These are phyloP conservation scores for Cyclostephanos invisitatus DNA, from an alignment of 108 stramenopile genomes.

Conservation along the genomic window DNA sequence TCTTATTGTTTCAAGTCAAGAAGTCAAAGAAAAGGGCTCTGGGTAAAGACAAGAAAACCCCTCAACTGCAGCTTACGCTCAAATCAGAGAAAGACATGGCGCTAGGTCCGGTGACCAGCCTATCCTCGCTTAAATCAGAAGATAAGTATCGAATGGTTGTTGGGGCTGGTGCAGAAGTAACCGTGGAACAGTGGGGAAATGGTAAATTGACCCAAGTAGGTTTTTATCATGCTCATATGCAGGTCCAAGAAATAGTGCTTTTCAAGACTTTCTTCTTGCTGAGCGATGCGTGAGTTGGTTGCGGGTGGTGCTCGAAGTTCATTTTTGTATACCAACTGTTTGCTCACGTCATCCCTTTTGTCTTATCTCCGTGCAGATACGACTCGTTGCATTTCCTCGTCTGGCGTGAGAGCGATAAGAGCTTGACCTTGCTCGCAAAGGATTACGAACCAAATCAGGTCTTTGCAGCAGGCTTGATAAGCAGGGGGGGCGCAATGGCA, in stretches of 20 bases:
- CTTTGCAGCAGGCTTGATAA: conserved; percentile 80
- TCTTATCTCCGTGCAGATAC: conserved; percentile 47
- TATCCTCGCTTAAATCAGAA: conserved; percentile 76
- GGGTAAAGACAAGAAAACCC: conserved; percentile 23
- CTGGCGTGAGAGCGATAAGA: conserved; percentile 89
- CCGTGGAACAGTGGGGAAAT: conserved; percentile 87
- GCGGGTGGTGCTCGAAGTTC: background rate
- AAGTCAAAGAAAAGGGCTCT: conserved; percentile 22
- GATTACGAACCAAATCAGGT: conserved; percentile 86
- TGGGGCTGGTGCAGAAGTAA: conserved; percentile 85
- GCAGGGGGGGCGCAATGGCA: conserved; percentile 72
- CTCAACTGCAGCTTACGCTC: conserved; percentile 55
- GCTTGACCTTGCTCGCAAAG: conserved; percentile 83
- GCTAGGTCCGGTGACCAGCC: conserved; percentile 77
- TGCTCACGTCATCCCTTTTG: background rate
- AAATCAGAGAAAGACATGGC: conserved; percentile 82
- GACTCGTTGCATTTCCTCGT: conserved; percentile 88
- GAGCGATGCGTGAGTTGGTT: conserved; percentile 58
- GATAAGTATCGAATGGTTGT: conserved; percentile 71
- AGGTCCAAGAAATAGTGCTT: conserved; percentile 71
- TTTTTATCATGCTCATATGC: conserved; percentile 89
- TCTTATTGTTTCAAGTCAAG: conserved; percentile 67
- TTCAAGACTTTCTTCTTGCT: conserved; percentile 86
- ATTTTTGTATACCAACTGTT: background rate
- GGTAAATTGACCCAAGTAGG: conserved; percentile 87